Percentiles rank a stretch among this genome's conserved stretches.
phyloP scores from a whole-genome alignment of 73 alveolate species.

The Paramecium octaurelia region DNA sequence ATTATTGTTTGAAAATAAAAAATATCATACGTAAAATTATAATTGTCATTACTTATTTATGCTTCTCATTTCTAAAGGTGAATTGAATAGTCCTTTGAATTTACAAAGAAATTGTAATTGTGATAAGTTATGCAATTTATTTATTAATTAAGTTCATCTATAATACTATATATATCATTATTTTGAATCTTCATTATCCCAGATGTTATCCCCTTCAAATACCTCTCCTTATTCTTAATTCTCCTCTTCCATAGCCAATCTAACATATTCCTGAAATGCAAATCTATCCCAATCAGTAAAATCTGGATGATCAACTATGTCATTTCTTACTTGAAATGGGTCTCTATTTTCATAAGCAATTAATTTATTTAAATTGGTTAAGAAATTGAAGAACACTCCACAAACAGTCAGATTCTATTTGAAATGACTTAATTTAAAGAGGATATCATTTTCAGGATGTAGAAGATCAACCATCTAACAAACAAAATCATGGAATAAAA shows the following conservation, averaged over 20 bases:
- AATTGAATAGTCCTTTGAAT: neutral
- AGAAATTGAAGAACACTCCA: constrained; percentile 92
- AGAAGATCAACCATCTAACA: constrained; percentile 79
- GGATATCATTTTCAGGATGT: constrained; percentile 76
- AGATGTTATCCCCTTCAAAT: constrained; percentile 45
- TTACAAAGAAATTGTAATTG: neutral
- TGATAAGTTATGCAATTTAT: neutral
- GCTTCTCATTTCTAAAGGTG: neutral
- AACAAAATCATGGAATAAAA: constrained; percentile 90
- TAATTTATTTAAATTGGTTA: constrained; percentile 75
- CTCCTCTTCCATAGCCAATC: constrained; percentile 98
- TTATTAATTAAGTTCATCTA: neutral
- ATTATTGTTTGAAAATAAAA: neutral
- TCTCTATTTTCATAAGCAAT: constrained; percentile 79
- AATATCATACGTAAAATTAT: neutral
- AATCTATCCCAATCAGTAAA: constrained; percentile 98
- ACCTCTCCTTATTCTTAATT: constrained; percentile 80
- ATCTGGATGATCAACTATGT: constrained; percentile 88
- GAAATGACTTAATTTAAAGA: constrained; percentile 87
- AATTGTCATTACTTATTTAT: neutral
- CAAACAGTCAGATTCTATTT: constrained; percentile 71
- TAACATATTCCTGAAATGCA: constrained; percentile 93
- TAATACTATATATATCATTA: neutral
- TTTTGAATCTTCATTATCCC: constrained; percentile 41
- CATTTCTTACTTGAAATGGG: constrained; percentile 77